phyloP scores from a whole-genome alignment of 805 yeast genomes.

The Teunomyces gatunensis region DNA sequence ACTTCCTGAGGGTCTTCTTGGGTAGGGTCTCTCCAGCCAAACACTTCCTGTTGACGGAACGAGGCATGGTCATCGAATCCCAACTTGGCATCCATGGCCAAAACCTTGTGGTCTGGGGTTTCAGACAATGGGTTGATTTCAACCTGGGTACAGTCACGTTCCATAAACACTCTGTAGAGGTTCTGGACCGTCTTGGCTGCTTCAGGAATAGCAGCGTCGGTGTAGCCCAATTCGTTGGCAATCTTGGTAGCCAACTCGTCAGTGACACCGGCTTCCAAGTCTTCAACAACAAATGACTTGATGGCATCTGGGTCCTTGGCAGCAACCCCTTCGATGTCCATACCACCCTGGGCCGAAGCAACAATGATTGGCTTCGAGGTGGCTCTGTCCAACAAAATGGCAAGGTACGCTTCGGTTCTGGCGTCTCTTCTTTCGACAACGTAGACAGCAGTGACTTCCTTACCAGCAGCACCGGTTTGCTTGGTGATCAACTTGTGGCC shows the following conservation, averaged over 20 bases:
- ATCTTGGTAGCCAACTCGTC: slow-evolving; percentile 71
- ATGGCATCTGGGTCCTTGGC: slow-evolving; percentile 86
- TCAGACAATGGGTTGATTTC: slow-evolving; percentile 98
- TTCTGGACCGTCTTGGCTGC: slow-evolving; percentile 86
- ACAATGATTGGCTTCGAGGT: slow-evolving; percentile 89
- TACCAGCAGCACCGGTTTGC: slow-evolving; percentile 97
- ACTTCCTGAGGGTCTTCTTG: slow-evolving; percentile 99
- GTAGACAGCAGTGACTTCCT: slow-evolving; percentile 94
- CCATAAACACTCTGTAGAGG: slow-evolving; percentile 84
- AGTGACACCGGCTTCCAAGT: slow-evolving; percentile 72
- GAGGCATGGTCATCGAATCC: slow-evolving; percentile 96
- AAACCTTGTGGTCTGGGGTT: slow-evolving; percentile 82
- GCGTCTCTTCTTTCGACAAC: slow-evolving; percentile 94
- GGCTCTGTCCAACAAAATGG: slow-evolving; percentile 92
- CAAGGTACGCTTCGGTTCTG: slow-evolving; percentile 90
- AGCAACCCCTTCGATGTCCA: slow-evolving; percentile 99
- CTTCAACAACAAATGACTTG: slow-evolving; percentile 76
- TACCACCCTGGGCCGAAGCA: slow-evolving; percentile 98
- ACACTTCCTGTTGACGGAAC: slow-evolving; percentile 92
- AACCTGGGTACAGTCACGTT: slow-evolving; percentile 95
- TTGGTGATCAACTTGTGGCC: slow-evolving; percentile 92
- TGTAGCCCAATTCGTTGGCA: slow-evolving; percentile 80
- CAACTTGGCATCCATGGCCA: slow-evolving; percentile 99
- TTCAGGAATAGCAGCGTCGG: slow-evolving; percentile 70
- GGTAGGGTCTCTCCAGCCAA: slow-evolving; percentile 93